Conservation (phyloP, 345 rosid species). For the Psidium guajava region DNA sequence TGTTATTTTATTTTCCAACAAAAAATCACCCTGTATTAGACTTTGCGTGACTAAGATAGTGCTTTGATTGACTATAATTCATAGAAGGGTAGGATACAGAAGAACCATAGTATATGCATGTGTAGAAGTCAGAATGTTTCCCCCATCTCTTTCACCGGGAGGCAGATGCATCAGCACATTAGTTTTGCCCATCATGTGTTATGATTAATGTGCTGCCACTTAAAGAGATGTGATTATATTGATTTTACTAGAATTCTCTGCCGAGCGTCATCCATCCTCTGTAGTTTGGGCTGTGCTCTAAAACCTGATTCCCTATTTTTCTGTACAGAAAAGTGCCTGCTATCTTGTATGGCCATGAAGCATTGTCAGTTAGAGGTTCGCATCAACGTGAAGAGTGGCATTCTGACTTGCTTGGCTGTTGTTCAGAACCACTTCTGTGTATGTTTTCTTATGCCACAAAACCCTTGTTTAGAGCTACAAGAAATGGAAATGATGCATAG, state of each 20-base stretch:
- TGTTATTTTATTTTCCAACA: neutral
- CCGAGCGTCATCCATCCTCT: neutral
- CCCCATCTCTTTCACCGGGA: neutral
- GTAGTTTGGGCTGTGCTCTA: neutral
- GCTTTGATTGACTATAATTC: neutral
- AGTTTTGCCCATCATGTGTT: neutral
- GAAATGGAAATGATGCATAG: neutral
- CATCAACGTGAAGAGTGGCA: constrained; percentile 62
- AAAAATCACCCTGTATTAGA: neutral
- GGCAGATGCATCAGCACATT: neutral
- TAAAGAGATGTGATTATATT: neutral
- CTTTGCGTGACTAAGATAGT: neutral
- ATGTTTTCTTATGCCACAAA: constrained; percentile 11
- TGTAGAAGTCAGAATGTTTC: neutral
- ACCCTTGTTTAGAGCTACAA: neutral
- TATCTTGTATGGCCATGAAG: constrained; percentile 55
- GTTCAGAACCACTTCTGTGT: constrained; percentile 79
- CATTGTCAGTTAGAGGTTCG: constrained; percentile 49
- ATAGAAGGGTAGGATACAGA: neutral
- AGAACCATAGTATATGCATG: neutral
- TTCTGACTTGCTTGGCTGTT: constrained; percentile 80
- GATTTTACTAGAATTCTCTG: neutral
- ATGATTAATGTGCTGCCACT: neutral
- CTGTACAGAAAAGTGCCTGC: constrained; percentile 53
- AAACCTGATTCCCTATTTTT: constrained; percentile 11